Conservation (phyloP, 768 basidiomycete genomes). For the Suillus variegatus region DNA sequence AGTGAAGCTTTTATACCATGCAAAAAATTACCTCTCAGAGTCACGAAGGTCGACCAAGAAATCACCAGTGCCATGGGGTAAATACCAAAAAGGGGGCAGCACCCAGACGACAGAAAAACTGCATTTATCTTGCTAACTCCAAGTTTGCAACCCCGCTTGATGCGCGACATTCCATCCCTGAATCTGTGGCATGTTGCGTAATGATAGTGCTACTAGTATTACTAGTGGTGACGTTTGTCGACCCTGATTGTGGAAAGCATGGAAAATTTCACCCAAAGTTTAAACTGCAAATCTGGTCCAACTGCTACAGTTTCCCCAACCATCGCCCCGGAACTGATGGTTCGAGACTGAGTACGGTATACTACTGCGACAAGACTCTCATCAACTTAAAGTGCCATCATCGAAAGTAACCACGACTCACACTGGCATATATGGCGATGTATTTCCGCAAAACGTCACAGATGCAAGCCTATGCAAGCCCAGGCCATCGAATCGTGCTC, state of each 20-base stretch:
- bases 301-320: neutral
- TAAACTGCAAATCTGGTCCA: neutral
- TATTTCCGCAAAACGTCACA: neutral
- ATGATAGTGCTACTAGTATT: neutral
- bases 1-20: neutral
- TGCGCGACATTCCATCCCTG: neutral
- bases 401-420: neutral
- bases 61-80: neutral
- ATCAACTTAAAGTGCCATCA: neutral
- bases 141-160: neutral
- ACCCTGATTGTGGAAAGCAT: neutral
- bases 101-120: neutral
- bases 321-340: neutral
- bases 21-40: neutral
- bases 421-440: neutral
- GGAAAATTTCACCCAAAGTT: neutral
- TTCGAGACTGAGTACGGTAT: neutral
- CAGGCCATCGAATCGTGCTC: neutral
- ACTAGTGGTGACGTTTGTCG: neutral
- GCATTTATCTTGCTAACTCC: neutral
- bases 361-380: neutral
- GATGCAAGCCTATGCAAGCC: neutral
- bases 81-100: neutral
- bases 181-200: neutral
- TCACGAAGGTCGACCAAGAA: neutral